phyloP scores from a whole-genome alignment of 164 flowering plant genomes.

The Vitis riparia region DNA sequence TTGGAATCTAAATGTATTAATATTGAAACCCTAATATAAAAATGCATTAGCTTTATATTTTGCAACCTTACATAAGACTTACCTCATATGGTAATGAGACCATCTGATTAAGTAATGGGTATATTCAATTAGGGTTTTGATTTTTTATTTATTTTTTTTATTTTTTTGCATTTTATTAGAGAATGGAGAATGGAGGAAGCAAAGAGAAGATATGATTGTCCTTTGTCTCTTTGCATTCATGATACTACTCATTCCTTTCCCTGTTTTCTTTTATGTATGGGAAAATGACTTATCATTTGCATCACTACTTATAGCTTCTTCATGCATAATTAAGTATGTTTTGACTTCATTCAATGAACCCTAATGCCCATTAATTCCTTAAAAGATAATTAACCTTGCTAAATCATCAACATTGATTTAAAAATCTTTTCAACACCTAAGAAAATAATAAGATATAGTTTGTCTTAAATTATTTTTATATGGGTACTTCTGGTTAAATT shows the following conservation, averaged over 20 bases:
- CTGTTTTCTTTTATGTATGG: conserved; percentile 7
- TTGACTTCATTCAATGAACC: conserved; percentile 16
- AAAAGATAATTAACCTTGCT: no score
- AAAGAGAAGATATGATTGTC: conserved; percentile 25
- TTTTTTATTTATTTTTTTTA: not conserved
- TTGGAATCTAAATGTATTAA: no score
- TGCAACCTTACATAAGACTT: conserved; percentile 21
- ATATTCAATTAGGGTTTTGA: conserved; percentile 15
- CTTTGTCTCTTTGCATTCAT: conserved; percentile 43
- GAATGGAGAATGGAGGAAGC: conserved; percentile 3
- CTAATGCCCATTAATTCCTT: not conserved
- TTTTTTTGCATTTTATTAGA: not conserved
- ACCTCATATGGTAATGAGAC: conserved; percentile 23
- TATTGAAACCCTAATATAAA: not conserved
- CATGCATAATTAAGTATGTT: conserved; percentile 16
- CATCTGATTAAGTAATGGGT: conserved; percentile 12
- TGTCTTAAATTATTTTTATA: no score
- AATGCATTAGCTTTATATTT: not conserved
- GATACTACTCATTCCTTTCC: conserved; percentile 27
- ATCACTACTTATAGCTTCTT: conserved; percentile 20
- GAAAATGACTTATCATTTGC: conserved; percentile 31
- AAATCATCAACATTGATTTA: no score
- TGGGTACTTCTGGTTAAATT: no score
- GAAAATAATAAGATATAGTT: no score
- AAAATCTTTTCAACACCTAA: no score